Percentiles rank a stretch among this genome's conserved stretches.
Conservation (phyloP, 257 asterid species). For the Nicotiana attenuata region DNA sequence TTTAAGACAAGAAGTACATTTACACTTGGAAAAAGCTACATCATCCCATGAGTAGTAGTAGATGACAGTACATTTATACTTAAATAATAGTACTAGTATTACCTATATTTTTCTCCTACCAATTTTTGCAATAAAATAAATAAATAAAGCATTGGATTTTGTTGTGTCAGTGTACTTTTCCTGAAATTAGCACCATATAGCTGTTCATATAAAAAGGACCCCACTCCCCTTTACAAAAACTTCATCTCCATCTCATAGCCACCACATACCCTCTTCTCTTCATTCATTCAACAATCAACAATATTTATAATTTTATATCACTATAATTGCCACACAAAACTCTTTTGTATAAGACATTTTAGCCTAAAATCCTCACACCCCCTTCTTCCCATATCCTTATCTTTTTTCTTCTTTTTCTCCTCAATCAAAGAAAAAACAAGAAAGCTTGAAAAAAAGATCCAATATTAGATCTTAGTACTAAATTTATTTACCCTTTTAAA, state of each 20-base stretch:
- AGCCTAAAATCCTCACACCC: conserved; percentile 21
- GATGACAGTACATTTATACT: not conserved
- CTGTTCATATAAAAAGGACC: conserved; percentile 22
- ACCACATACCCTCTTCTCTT: conserved; percentile 18
- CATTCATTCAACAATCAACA: not conserved
- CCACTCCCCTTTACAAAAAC: conserved; percentile 2
- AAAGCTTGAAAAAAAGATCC: not conserved
- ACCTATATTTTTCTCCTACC: not conserved
- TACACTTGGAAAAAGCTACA: not conserved
- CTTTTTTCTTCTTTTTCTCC: not conserved
- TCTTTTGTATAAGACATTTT: conserved; percentile 6
- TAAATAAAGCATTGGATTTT: conserved; percentile 12
- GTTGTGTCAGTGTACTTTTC: conserved; percentile 13
- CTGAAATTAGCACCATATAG: conserved; percentile 11
- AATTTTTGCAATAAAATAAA: not conserved
- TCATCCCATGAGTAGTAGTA: conserved; percentile 2
- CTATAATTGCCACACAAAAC: conserved; percentile 19
- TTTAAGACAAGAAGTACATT: not conserved
- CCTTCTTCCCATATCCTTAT: conserved; percentile 45
- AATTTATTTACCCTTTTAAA: not conserved
- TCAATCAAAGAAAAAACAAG: not conserved
- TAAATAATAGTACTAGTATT: not conserved
- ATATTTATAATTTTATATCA: conserved; percentile 2
- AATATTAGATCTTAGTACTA: not conserved
- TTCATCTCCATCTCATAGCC: conserved; percentile 12